A percentile compares a stretch with the other conserved stretches of the same genome.
Evolutionary conservation across 2,329 filamentous ascomycete genomes (phyloP).

Genomic region (Drechslera avenae): DNA sequence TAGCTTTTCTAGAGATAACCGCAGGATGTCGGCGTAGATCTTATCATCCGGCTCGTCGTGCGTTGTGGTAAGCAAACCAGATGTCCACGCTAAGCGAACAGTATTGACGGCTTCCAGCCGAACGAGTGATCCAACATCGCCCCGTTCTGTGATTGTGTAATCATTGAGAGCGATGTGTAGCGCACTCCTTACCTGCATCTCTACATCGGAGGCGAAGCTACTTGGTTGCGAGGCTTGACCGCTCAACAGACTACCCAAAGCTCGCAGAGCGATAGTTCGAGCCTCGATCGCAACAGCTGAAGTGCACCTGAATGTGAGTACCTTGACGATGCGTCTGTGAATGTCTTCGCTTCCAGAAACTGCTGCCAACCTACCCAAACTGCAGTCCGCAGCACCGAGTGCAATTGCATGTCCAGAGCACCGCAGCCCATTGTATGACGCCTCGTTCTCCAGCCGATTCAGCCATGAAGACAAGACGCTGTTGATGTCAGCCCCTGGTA

Average conservation of each 20-base stretch:
- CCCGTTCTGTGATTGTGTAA: conserved; percentile 86
- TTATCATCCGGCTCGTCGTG: conserved; percentile 18
- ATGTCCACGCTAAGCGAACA: conserved; percentile 56
- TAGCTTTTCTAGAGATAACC: conserved; percentile 84
- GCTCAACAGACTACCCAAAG: conserved; percentile 45
- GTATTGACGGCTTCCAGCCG: conserved; percentile 77
- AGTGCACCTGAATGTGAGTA: conserved; percentile 46
- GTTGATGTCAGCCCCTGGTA: conserved; percentile 14
- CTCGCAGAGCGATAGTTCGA: conserved; percentile 50
- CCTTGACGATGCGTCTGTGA: conserved; percentile 38
- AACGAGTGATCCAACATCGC: conserved; percentile 87
- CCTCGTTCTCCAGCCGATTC: conserved; percentile 40
- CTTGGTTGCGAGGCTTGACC: conserved; percentile 4
- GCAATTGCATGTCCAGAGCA: conserved; percentile 53
- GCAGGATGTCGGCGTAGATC: conserved; percentile 56
- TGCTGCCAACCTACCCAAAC: conserved; percentile 9
- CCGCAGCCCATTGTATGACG: conserved; percentile 47
- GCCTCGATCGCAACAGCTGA: conserved; percentile 50
- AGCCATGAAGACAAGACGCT: conserved; percentile 39
- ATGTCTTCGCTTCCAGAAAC: conserved; percentile 6
- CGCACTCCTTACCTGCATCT: conserved; percentile 35
- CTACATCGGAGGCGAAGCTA: conserved; percentile 18
- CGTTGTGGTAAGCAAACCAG: conserved; percentile 20
- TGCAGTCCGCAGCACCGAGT: conserved; percentile 48
- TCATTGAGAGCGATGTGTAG: conserved; percentile 69